phyloP scores from a whole-genome alignment of 257 asterid species.

The Craterostigma plantagineum region DNA sequence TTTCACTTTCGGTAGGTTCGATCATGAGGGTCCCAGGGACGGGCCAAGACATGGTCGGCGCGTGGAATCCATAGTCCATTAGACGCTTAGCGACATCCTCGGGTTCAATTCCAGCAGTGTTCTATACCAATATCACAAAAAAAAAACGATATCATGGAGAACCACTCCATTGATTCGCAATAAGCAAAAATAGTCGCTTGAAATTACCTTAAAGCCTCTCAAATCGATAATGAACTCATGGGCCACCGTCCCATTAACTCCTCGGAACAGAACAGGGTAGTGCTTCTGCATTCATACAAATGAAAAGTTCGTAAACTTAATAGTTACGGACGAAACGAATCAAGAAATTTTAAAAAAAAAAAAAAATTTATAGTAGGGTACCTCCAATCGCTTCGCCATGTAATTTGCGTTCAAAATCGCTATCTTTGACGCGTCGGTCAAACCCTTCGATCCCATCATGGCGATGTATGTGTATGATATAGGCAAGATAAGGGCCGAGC shows the following conservation, averaged over 20 bases:
- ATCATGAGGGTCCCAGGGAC: slow-evolving; percentile 98
- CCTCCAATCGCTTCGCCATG: slow-evolving; percentile 98
- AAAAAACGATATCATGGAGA: not conserved
- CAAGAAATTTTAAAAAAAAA: no score
- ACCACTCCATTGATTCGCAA: no score
- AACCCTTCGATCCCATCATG: slow-evolving; percentile 97
- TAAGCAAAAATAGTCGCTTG: not conserved
- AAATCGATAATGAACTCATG: slow-evolving; percentile 88
- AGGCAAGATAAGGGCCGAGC: slow-evolving; percentile 94
- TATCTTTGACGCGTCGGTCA: slow-evolving; percentile 83
- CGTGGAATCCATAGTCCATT: slow-evolving; percentile 95
- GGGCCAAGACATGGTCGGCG: slow-evolving; percentile 98
- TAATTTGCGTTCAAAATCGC: slow-evolving; percentile 87
- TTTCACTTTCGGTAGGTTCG: slow-evolving; percentile 97
- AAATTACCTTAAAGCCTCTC: slow-evolving; percentile 72
- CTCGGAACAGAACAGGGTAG: slow-evolving; percentile 90
- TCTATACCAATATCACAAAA: slow-evolving; percentile 20
- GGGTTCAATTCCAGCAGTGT: slow-evolving; percentile 91
- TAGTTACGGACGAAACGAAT: no score
- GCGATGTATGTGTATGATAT: slow-evolving; percentile 89
- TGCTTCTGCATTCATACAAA: slow-evolving; percentile 34
- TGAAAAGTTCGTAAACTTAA: slow-evolving; percentile 1
- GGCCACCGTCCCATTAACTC: slow-evolving; percentile 83
- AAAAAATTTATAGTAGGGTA: slow-evolving; percentile 11
- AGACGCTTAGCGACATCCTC: slow-evolving; percentile 98